Evolutionary conservation across 2,329 filamentous ascomycete species (phyloP).

Genomic region (Ophidiomyces ophidiicola): DNA sequence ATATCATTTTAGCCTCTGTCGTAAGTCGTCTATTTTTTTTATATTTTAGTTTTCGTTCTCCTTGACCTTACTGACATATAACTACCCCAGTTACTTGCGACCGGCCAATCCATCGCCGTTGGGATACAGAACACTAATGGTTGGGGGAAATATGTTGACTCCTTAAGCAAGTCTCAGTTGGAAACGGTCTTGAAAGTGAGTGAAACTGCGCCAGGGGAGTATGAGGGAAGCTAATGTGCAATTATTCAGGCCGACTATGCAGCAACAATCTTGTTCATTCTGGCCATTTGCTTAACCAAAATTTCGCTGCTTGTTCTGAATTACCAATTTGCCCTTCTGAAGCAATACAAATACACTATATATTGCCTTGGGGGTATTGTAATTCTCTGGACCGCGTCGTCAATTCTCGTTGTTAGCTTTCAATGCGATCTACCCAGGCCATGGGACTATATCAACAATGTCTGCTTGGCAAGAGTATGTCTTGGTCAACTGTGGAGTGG

Average conservation of each 20-base stretch:
- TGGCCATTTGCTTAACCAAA: slow-evolving; percentile 21
- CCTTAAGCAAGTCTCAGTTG: slow-evolving; percentile 8
- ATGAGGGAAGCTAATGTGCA: not conserved
- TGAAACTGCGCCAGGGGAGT: not conserved
- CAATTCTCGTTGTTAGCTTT: slow-evolving; percentile 12
- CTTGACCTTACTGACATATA: no score
- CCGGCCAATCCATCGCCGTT: slow-evolving; percentile 12
- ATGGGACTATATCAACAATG: slow-evolving; percentile 13
- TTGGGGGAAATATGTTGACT: slow-evolving; percentile 7
- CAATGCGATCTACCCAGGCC: slow-evolving; percentile 13
- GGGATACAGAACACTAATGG: slow-evolving; percentile 11
- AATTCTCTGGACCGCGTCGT: slow-evolving; percentile 12
- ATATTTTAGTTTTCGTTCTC: no score
- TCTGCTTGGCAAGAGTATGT: slow-evolving; percentile 13
- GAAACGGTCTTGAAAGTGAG: slow-evolving; percentile 10
- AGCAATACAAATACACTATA: slow-evolving; percentile 10
- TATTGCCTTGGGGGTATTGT: slow-evolving; percentile 7
- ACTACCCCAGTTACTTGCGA: slow-evolving; percentile 6
- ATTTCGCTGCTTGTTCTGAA: slow-evolving; percentile 21
- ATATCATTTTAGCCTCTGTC: slow-evolving; percentile 11
- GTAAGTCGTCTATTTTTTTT: slow-evolving; percentile 1
- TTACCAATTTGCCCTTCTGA: slow-evolving; percentile 17
- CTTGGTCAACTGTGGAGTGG: not conserved
- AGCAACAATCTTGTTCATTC: slow-evolving; percentile 19
- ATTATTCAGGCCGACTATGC: slow-evolving; percentile 20